phyloP scores from a whole-genome alignment of 371 early-diverging fungal genomes.

The Mortierella sp. region DNA sequence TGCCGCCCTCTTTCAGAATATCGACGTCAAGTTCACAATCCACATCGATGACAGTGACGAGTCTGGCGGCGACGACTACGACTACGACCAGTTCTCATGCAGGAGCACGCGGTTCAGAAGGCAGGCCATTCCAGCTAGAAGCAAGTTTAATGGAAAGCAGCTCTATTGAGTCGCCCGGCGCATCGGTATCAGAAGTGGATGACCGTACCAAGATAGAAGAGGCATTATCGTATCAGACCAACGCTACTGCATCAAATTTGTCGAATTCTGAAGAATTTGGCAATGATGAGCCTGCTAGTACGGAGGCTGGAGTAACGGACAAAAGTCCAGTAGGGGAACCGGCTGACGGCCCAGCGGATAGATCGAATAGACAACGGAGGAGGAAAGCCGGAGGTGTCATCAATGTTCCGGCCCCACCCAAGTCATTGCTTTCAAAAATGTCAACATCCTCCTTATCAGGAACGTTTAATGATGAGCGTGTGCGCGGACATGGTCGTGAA shows the following conservation, averaged over 20 bases:
- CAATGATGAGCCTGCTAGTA: background rate
- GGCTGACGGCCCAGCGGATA: background rate
- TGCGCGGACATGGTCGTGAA: background rate
- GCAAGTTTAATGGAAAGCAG: slow-evolving; percentile 18
- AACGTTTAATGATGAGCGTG: slow-evolving; percentile 15
- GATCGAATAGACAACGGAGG: slow-evolving; percentile 22
- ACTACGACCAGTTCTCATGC: slow-evolving; percentile 10
- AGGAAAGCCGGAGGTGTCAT: slow-evolving; percentile 49
- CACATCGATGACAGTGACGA: slow-evolving; percentile 24
- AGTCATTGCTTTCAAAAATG: slow-evolving; percentile 14
- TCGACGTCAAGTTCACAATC: slow-evolving; percentile 37
- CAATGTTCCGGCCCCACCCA: slow-evolving; percentile 20
- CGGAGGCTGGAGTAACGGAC: background rate
- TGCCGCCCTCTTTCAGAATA: slow-evolving; percentile 22
- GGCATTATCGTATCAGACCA: background rate
- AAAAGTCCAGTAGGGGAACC: slow-evolving; percentile 8
- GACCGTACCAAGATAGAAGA: background rate
- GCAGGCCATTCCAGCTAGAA: slow-evolving; percentile 12
- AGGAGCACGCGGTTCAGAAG: slow-evolving; percentile 17
- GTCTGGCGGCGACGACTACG: slow-evolving; percentile 18
- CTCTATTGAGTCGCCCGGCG: background rate
- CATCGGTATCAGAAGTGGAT: background rate
- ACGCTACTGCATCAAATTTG: background rate
- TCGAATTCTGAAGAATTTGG: slow-evolving; percentile 3
- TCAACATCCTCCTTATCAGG: slow-evolving; percentile 37